phyloP scores from a whole-genome alignment of 345 rosid species.

The Salix koriyanagi region DNA sequence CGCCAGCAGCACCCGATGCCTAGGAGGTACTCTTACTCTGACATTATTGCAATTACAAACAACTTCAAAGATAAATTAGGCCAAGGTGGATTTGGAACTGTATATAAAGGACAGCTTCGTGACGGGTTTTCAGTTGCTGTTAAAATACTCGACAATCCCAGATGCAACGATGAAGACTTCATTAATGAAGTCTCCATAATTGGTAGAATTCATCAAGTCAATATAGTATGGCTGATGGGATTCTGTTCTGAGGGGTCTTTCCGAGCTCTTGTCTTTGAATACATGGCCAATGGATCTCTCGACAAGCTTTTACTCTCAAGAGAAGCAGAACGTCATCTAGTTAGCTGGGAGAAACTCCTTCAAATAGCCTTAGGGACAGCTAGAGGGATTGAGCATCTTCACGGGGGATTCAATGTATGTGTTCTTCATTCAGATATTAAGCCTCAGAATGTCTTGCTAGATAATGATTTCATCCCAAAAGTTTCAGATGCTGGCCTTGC shows the following conservation, averaged over 20 bases:
- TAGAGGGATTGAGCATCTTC: slow-evolving; percentile 28
- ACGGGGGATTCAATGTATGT: slow-evolving; percentile 21
- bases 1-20: slow-evolving; percentile 3
- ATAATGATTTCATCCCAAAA: slow-evolving; percentile 19
- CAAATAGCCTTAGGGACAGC: slow-evolving; percentile 26
- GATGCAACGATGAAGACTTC: slow-evolving; percentile 11
- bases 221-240: slow-evolving; percentile 20
- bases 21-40: slow-evolving; percentile 19
- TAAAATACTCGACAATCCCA: slow-evolving; percentile 19
- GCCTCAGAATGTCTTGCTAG: slow-evolving; percentile 32
- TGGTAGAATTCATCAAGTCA: slow-evolving; percentile 20
- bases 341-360: slow-evolving; percentile 24
- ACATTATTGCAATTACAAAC: slow-evolving; percentile 17
- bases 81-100: slow-evolving; percentile 26
- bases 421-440: slow-evolving; percentile 34
- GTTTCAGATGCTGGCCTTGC: slow-evolving; percentile 33
- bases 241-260: slow-evolving; percentile 25
- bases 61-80: slow-evolving; percentile 25
- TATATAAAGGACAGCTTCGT: slow-evolving; percentile 24
- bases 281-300: slow-evolving; percentile 25
- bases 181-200: slow-evolving; percentile 14
- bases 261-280: slow-evolving; percentile 16
- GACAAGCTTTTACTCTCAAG: slow-evolving; percentile 17
- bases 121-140: slow-evolving; percentile 26
- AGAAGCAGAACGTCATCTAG: background rate